Percentiles rank a stretch among this genome's conserved stretches.
These are phyloP conservation scores for Amphicarpaea edgeworthii DNA, from an alignment of 306 rosid species.

Conservation along the genomic window DNA sequence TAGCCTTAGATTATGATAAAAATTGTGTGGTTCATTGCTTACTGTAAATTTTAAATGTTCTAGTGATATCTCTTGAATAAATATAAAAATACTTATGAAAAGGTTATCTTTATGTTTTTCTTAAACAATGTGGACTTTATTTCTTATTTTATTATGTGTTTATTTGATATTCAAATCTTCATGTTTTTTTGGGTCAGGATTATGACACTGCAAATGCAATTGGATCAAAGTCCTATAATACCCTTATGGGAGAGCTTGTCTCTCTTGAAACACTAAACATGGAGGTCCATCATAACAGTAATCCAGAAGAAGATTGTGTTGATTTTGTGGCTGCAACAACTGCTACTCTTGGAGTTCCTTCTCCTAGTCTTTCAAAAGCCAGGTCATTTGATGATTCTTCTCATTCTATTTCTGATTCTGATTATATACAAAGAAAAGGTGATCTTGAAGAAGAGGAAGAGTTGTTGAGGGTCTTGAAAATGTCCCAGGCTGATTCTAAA, in stretches of 20 bases:
- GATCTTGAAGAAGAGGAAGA: slow-evolving; percentile 92
- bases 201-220: slow-evolving; percentile 73
- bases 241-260: slow-evolving; percentile 94
- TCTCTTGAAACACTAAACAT: slow-evolving; percentile 79
- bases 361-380: slow-evolving; percentile 84
- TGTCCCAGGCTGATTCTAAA: slow-evolving; percentile 63
- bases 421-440: slow-evolving; percentile 68
- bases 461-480: slow-evolving; percentile 70
- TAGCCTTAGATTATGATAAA: slow-evolving; percentile 35
- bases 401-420: slow-evolving; percentile 65
- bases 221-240: slow-evolving; percentile 88
- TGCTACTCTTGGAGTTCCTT: slow-evolving; percentile 96
- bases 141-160: slow-evolving; percentile 37
- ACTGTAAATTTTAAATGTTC: slow-evolving; percentile 14
- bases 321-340: slow-evolving; percentile 99
- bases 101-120: slow-evolving; percentile 27
- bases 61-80: slow-evolving; percentile 37
- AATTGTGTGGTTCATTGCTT: slow-evolving; percentile 8
- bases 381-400: slow-evolving; percentile 86
- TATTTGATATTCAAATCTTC: slow-evolving; percentile 42
- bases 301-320: slow-evolving; percentile 81
- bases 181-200: slow-evolving; percentile 66
- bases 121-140: slow-evolving; percentile 1
- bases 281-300: slow-evolving; percentile 55
- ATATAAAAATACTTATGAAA: slow-evolving; percentile 32